phyloP scores from a whole-genome alignment of 352 stramenopile species.

The Phytophthora sansomeana region DNA sequence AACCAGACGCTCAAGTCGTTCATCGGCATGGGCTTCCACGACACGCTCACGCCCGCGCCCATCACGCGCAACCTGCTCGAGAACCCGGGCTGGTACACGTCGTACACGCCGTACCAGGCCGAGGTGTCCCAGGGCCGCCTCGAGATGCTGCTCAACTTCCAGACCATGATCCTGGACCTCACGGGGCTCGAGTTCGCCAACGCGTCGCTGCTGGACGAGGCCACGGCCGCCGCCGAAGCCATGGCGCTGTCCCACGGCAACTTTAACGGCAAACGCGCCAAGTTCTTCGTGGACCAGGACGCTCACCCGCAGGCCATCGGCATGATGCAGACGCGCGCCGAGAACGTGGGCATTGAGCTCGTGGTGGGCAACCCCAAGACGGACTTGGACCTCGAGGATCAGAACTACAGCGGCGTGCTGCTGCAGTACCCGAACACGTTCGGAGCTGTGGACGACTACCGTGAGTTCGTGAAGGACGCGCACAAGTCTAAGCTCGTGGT shows the following conservation, averaged over 20 bases:
- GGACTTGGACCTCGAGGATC: conserved; percentile 84
- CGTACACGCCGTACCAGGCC: conserved; percentile 98
- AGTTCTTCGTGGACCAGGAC: conserved; percentile 97
- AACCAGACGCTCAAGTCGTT: conserved; percentile 97
- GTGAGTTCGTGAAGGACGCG: conserved; percentile 88
- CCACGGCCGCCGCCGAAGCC: conserved; percentile 98
- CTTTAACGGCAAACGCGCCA: conserved; percentile 94
- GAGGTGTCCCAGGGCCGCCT: conserved; percentile 99
- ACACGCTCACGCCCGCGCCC: conserved; percentile 95
- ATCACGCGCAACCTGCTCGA: conserved; percentile 98
- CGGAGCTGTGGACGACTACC: conserved; percentile 93
- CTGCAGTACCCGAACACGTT: conserved; percentile 99
- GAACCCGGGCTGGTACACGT: conserved; percentile 99
- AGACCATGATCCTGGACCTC: conserved; percentile 97
- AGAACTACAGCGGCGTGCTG: conserved; percentile 96
- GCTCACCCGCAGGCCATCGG: conserved; percentile 93
- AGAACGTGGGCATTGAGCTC: conserved; percentile 93
- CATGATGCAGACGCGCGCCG: conserved; percentile 94
- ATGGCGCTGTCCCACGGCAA: conserved; percentile 97
- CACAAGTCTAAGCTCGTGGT: conserved; percentile 93
- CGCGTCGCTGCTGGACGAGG: conserved; percentile 98
- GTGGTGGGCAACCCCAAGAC: conserved; percentile 87
- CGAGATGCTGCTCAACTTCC: conserved; percentile 99
- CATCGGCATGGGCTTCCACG: conserved; percentile 99
- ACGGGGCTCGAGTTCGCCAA: conserved; percentile 98